Base-by-base conservation (phyloP, 306 rosid species). In the Crotalaria pallida region DNA sequence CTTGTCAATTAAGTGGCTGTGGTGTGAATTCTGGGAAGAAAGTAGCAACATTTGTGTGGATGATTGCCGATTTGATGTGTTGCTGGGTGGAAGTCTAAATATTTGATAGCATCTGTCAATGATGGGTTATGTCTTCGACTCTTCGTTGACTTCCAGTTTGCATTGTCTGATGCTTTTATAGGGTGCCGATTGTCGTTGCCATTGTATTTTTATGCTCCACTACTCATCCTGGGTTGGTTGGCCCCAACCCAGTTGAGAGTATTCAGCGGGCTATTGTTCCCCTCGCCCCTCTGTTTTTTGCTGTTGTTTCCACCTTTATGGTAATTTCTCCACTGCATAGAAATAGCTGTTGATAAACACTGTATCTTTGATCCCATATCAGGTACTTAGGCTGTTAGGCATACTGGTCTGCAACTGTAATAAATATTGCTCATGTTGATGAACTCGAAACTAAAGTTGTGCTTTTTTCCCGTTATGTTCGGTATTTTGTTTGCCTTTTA, bases 401-500 rank as follows among this genome's bases (percentile, higher is more conserved):
- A 36, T 19, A 51, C 73, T 40, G 60, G 49, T 58, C 59, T 73
- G 56, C n/a, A 31, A 52, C 40, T 31, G 27, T 58, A 48, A 62
- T 55, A 6, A 40, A 24, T 62, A 60, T 29, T 77, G 47, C 45
- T 31, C 62, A 18, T 48, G 23, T 47, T 71, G 24, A 24, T 12
- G 10, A 51, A 34, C 33, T 4, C 59, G 43, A 59, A 57, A 41
- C 47, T 65, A 18, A 69, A 73, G 5, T 68, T 34, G n/a, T 58
- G 52, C 10, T 58, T 33, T 59, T 73, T 74, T 15, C 10, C 13
- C 58, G 18, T 38, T 36, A 11, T 16, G 38, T 50, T 67, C 55
- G 58, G 48, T 57, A 67, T 27, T 74, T 27, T 79, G 40, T 45
- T 31, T 75, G 50, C 65, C 55, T 49, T 33, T 47, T 33, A 61